phyloP scores from a whole-genome alignment of 805 yeast genomes.

The Cyberlindnera bimundalis region DNA sequence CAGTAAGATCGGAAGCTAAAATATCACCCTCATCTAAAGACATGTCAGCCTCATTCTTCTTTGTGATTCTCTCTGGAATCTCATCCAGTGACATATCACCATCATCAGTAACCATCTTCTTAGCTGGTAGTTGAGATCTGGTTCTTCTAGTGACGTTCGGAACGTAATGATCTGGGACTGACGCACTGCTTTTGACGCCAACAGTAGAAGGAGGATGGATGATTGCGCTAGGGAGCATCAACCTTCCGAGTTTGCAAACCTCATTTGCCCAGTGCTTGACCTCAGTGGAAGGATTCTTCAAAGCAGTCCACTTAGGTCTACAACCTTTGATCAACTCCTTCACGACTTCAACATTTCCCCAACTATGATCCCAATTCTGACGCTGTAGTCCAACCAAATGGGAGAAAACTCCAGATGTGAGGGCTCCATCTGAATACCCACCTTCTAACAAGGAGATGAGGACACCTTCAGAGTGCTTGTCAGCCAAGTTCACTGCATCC shows the following conservation, averaged over 20 bases:
- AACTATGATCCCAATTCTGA: slow-evolving; percentile 53
- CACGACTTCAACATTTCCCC: slow-evolving; percentile 62
- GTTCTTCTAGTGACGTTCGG: slow-evolving; percentile 15
- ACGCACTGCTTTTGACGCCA: background rate
- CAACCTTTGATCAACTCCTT: slow-evolving; percentile 68
- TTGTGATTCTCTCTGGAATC: slow-evolving; percentile 5
- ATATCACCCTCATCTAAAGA: slow-evolving; percentile 11
- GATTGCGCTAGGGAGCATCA: slow-evolving; percentile 49
- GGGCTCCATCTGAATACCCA: slow-evolving; percentile 81
- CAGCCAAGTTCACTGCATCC: slow-evolving; percentile 69
- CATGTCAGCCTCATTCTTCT: slow-evolving; percentile 8
- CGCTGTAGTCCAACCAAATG: slow-evolving; percentile 70
- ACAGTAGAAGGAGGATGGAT: slow-evolving; percentile 15
- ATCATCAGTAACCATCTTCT: slow-evolving; percentile 19
- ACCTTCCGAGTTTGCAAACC: slow-evolving; percentile 56
- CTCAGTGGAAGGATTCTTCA: slow-evolving; percentile 49
- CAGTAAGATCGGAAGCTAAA: slow-evolving; percentile 7
- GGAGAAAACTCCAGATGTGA: slow-evolving; percentile 74
- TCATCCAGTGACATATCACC: slow-evolving; percentile 19
- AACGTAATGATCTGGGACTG: slow-evolving; percentile 7
- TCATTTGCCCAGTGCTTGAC: slow-evolving; percentile 62
- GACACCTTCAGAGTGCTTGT: slow-evolving; percentile 56
- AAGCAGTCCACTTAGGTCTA: slow-evolving; percentile 59
- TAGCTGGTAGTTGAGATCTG: slow-evolving; percentile 19
- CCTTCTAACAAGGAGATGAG: slow-evolving; percentile 75